A percentile compares a stretch with the other conserved stretches of the same genome.
Evolutionary conservation across 768 basidiomycete species (phyloP).

Genomic region (Auricularia auricula-judae): DNA sequence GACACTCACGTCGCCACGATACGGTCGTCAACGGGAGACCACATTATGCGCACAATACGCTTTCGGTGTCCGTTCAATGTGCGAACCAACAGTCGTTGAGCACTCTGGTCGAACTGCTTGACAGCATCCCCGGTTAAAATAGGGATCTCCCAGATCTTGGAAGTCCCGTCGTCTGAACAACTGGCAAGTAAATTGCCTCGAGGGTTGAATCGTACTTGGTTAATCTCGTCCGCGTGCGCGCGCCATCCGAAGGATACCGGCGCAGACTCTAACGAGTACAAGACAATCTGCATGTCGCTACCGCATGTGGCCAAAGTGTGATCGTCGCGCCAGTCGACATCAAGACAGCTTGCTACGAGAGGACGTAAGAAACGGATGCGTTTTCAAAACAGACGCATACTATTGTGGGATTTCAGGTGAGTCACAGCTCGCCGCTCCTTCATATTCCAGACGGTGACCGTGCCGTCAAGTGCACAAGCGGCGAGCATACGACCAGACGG

Average conservation of each 20-base stretch:
- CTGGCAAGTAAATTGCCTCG: conserved; percentile 60
- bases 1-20: conserved; percentile 57
- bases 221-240: conserved; percentile 69
- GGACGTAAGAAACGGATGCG: neutral
- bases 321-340: conserved; percentile 70
- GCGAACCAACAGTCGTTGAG: conserved; percentile 5
- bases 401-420: neutral
- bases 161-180: conserved; percentile 73
- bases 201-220: conserved; percentile 61
- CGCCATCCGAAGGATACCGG: conserved; percentile 18
- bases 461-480: neutral
- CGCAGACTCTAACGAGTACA: conserved; percentile 41
- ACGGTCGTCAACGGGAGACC: conserved; percentile 54
- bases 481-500: neutral
- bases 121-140: conserved; percentile 15
- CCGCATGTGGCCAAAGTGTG: conserved; percentile 63
- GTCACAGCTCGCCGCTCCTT: neutral
- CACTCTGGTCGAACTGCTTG: conserved; percentile 3
- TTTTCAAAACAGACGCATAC: neutral
- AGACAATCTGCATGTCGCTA: conserved; percentile 51
- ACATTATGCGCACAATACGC: conserved; percentile 53
- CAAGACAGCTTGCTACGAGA: conserved; percentile 58
- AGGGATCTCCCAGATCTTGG: conserved; percentile 59
- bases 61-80: conserved; percentile 51
- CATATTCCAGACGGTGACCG: neutral